Conservation (phyloP, 495 filamentous ascomycete species). For the Aspergillus funiculosus region DNA sequence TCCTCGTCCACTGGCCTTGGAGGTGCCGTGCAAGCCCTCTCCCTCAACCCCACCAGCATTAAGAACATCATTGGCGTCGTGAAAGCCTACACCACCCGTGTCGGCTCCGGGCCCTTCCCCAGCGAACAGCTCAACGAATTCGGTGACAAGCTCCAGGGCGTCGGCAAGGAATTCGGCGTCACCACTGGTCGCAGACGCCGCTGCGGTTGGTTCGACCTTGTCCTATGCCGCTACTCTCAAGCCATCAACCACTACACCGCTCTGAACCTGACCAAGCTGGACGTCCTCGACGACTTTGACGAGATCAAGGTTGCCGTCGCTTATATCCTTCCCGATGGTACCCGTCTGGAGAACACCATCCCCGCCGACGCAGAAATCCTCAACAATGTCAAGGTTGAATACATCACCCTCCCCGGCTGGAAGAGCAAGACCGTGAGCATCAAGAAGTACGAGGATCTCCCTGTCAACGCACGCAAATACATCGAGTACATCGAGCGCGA, state of each 20-base stretch:
- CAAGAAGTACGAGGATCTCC: conserved; percentile 60
- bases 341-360: conserved; percentile 51
- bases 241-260: conserved; percentile 67
- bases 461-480: conserved; percentile 68
- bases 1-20: conserved; percentile 70
- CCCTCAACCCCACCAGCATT: conserved; percentile 41
- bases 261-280: conserved; percentile 84
- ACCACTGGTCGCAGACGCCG: conserved; percentile 79
- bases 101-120: conserved; percentile 78
- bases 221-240: conserved; percentile 72
- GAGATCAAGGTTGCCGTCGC: conserved; percentile 72
- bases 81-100: conserved; percentile 74
- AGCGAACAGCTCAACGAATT: conserved; percentile 66
- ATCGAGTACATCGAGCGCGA: conserved; percentile 73
- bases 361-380: conserved; percentile 64
- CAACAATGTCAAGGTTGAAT: conserved; percentile 55
- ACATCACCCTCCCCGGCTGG: conserved; percentile 77
- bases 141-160: conserved; percentile 58
- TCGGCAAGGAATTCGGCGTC: conserved; percentile 68
- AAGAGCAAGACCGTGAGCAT: conserved; percentile 59
- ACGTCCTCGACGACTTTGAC: conserved; percentile 77
- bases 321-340: conserved; percentile 56
- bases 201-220: conserved; percentile 87
- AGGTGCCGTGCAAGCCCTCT: conserved; percentile 69
- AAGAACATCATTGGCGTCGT: conserved; percentile 74